These are phyloP conservation scores for Rhazya stricta DNA, from an alignment of 257 asterid genomes.

Conservation along the genomic window DNA sequence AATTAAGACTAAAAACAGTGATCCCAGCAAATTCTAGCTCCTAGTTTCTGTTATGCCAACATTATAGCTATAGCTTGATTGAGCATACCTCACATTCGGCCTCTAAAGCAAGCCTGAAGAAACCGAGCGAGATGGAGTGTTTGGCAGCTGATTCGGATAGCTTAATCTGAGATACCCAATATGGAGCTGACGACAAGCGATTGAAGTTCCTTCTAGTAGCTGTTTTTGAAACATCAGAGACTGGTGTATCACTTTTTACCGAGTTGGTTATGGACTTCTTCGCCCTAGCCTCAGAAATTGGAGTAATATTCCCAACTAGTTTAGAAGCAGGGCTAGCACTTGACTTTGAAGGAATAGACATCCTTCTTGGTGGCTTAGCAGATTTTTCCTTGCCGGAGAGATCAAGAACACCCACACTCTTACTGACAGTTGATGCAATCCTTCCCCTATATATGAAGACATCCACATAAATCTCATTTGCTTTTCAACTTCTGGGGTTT, in stretches of 20 bases:
- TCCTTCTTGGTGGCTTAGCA: slow-evolving; percentile 81
- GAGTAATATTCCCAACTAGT: slow-evolving; percentile 59
- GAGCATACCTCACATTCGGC: slow-evolving; percentile 72
- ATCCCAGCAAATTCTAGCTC: background rate
- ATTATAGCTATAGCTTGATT: background rate
- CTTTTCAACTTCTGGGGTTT: too few relatives aligned
- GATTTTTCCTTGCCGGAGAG: slow-evolving; percentile 71
- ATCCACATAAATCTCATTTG: slow-evolving; percentile 3
- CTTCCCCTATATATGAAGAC: slow-evolving; percentile 41
- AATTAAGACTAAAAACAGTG: background rate
- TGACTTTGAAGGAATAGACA: slow-evolving; percentile 74
- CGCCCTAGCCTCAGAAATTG: slow-evolving; percentile 66
- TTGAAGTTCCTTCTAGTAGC: slow-evolving; percentile 53
- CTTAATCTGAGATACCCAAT: slow-evolving; percentile 83
- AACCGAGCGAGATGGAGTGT: slow-evolving; percentile 80
- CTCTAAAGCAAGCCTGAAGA: slow-evolving; percentile 82
- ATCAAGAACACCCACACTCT: slow-evolving; percentile 73
- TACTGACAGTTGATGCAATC: slow-evolving; percentile 51
- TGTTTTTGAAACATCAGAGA: slow-evolving; percentile 53
- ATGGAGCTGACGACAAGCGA: slow-evolving; percentile 64
- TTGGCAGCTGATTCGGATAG: slow-evolving; percentile 74
- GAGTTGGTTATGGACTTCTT: slow-evolving; percentile 39
- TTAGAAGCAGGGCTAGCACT: slow-evolving; percentile 53
- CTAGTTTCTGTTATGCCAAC: background rate
- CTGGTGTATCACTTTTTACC: slow-evolving; percentile 55